Evolutionary conservation across 179 eudicot genomes (phyloP).

Genomic region (Patellifolia procumbens): DNA sequence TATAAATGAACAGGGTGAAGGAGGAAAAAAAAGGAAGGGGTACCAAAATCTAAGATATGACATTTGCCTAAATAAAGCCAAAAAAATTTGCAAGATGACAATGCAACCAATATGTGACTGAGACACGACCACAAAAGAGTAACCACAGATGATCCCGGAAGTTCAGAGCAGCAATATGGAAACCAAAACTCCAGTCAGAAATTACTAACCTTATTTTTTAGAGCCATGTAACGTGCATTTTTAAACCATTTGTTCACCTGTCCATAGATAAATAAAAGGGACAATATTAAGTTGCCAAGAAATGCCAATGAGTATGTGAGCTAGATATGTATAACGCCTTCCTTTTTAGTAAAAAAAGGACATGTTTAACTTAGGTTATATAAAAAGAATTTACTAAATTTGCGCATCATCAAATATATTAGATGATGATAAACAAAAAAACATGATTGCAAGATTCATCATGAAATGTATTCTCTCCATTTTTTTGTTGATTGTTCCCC

Average conservation of each 20-base stretch:
- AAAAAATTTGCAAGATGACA: not conserved
- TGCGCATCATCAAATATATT: too few species aligned
- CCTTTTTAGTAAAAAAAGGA: not conserved
- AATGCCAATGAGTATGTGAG: not conserved
- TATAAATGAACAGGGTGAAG: not conserved
- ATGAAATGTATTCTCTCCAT: not conserved
- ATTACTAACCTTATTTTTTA: constrained; percentile 68
- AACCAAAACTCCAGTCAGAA: not conserved
- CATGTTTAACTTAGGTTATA: not conserved
- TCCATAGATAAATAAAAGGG: constrained; percentile 11
- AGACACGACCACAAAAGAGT: not conserved
- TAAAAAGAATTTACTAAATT: not conserved
- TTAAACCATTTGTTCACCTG: constrained; percentile 98
- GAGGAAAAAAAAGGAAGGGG: not conserved
- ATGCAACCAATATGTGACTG: not conserved
- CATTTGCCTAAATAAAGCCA: not conserved
- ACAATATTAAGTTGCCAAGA: not conserved
- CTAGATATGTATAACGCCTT: not conserved
- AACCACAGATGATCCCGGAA: not conserved
- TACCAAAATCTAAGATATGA: not conserved
- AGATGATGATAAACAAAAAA: too few species aligned
- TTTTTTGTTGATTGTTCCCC: too few species aligned
- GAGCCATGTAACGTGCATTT: constrained; percentile 88
- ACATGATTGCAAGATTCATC: not conserved
- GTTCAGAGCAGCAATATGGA: not conserved